A percentile compares a stretch with the other conserved stretches of the same genome.
These are phyloP conservation scores for Ogataea polymorpha DNA, from an alignment of 805 yeast species.

Conservation along the genomic window DNA sequence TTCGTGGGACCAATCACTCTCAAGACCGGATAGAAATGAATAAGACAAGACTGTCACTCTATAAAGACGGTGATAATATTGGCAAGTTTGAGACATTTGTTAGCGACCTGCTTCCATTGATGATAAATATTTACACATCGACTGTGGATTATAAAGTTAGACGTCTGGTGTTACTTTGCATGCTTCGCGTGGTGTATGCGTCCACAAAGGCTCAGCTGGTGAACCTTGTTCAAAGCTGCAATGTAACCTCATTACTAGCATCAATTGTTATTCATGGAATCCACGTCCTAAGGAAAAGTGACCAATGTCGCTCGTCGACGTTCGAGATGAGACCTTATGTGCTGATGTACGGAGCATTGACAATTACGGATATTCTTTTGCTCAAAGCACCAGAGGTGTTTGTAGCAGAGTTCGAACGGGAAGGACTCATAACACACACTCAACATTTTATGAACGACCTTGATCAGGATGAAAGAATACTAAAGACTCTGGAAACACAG, in stretches of 20 bases:
- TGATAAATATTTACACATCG: constrained; percentile 66
- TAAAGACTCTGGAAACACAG: background rate
- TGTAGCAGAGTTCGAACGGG: constrained; percentile 55
- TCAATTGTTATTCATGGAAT: constrained; percentile 59
- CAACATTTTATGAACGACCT: constrained; percentile 31
- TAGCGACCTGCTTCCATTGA: constrained; percentile 45
- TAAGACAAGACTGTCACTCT: constrained; percentile 33
- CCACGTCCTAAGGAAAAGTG: constrained; percentile 23
- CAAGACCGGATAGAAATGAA: constrained; percentile 27
- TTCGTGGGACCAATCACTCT: constrained; percentile 26
- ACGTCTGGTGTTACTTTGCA: constrained; percentile 49
- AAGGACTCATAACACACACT: constrained; percentile 64
- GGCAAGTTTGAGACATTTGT: constrained; percentile 34
- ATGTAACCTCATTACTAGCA: constrained; percentile 49
- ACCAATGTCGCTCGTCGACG: constrained; percentile 7
- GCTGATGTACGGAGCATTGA: constrained; percentile 49
- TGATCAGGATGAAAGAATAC: constrained; percentile 14
- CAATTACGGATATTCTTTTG: constrained; percentile 44
- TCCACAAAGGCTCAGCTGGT: constrained; percentile 33
- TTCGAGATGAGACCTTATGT: constrained; percentile 34
- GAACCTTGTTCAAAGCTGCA: constrained; percentile 32
- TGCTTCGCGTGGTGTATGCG: constrained; percentile 50
- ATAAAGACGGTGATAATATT: constrained; percentile 23
- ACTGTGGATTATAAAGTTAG: constrained; percentile 68
- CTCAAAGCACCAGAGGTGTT: constrained; percentile 43